Conservation (phyloP, 2,329 filamentous ascomycete genomes). For the Xylariales sp. region DNA sequence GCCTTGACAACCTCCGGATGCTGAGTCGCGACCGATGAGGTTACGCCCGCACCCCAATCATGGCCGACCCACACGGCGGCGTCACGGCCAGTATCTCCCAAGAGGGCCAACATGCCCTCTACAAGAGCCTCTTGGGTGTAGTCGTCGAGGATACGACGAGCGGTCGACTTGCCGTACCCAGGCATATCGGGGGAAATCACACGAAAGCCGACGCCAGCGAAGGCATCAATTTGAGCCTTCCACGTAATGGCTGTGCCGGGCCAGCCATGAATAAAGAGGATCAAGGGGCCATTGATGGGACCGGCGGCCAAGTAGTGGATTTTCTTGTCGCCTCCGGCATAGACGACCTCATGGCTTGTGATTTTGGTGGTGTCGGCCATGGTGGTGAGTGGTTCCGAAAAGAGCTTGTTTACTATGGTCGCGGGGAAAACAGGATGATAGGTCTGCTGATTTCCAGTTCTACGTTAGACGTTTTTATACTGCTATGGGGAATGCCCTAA, state of each 20-base stretch:
- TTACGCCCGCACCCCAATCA: constrained; percentile 54
- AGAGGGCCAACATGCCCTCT: constrained; percentile 51
- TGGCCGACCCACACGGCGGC: constrained; percentile 62
- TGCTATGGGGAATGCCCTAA: too few relatives aligned
- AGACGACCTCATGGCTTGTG: constrained; percentile 39
- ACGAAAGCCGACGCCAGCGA: constrained; percentile 49
- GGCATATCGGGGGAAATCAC: constrained; percentile 51
- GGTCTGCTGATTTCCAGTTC: too few relatives aligned
- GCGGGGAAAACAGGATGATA: too few relatives aligned
- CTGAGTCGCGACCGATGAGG: constrained; percentile 47
- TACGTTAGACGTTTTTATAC: too few relatives aligned
- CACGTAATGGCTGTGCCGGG: constrained; percentile 51
- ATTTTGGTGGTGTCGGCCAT: constrained; percentile 22
- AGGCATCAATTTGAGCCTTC: constrained; percentile 48
- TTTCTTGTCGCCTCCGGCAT: constrained; percentile 42
- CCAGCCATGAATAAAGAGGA: constrained; percentile 54
- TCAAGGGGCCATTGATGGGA: constrained; percentile 44
- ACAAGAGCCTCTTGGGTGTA: constrained; percentile 51
- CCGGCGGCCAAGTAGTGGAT: constrained; percentile 50
- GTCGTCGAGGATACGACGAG: constrained; percentile 42
- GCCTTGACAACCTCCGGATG: constrained; percentile 46
- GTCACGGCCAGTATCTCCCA: constrained; percentile 47
- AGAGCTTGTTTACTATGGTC: too few relatives aligned
- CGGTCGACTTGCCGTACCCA: constrained; percentile 53
- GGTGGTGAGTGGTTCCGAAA: neutral